Conservation (phyloP, 225 moss, liverwort and hornwort genomes). For the Marchantia paleacea region DNA sequence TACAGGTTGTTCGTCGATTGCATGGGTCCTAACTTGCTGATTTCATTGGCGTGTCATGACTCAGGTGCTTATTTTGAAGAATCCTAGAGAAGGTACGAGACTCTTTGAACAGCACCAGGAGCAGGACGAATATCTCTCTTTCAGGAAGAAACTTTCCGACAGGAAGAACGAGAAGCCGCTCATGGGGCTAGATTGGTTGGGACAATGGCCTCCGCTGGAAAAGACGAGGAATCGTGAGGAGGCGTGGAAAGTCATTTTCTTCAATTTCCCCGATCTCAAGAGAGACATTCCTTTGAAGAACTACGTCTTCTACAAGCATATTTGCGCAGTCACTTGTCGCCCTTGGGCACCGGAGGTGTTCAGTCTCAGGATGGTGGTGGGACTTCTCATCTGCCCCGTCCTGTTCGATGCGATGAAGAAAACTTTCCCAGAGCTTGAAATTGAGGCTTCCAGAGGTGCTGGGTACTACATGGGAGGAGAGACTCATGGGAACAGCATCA, state of each 20-base stretch:
- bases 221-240: slow-evolving; percentile 50
- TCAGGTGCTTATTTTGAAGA: slow-evolving; percentile 37
- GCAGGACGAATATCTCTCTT: slow-evolving; percentile 40
- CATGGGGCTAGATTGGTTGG: slow-evolving; percentile 28
- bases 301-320: slow-evolving; percentile 54
- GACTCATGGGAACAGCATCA: slow-evolving; percentile 57
- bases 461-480: slow-evolving; percentile 60
- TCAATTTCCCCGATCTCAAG: slow-evolving; percentile 37
- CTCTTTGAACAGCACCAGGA: slow-evolving; percentile 33
- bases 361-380: slow-evolving; percentile 53
- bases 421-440: slow-evolving; percentile 38
- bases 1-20: background rate
- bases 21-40: background rate
- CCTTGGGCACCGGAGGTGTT: slow-evolving; percentile 44
- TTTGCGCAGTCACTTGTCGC: slow-evolving; percentile 41
- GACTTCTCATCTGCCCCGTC: slow-evolving; percentile 48
- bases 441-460: slow-evolving; percentile 43
- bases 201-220: slow-evolving; percentile 30
- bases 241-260: slow-evolving; percentile 65
- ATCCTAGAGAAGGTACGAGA: slow-evolving; percentile 40
- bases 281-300: slow-evolving; percentile 55
- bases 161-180: slow-evolving; percentile 2
- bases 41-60: background rate
- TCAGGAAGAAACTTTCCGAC: slow-evolving; percentile 29
- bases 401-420: slow-evolving; percentile 39